Conservation (phyloP, 73 alveolate genomes). For the Symbiodinium natans region DNA sequence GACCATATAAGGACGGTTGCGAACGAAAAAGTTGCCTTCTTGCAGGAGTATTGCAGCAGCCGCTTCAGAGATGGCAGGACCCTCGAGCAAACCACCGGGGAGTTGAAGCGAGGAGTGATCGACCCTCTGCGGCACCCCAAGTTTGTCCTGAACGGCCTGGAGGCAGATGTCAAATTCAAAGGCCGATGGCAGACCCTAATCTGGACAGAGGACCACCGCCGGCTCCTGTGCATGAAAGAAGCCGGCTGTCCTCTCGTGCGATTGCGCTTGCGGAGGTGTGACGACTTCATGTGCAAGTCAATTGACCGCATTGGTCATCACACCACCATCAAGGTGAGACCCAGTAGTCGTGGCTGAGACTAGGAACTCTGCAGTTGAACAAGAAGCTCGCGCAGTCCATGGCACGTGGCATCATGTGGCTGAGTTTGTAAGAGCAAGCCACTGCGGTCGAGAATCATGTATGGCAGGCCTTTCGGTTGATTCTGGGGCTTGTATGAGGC, state of each 20-base stretch:
- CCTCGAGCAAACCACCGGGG: constrained; percentile 37
- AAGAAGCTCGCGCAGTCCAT: no score
- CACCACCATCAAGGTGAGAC: no score
- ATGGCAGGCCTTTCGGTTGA: no score
- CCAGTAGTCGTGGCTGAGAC: no score
- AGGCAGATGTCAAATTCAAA: neutral
- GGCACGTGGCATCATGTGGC: no score
- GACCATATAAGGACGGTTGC: neutral
- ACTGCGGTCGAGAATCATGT: no score
- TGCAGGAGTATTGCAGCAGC: constrained; percentile 1
- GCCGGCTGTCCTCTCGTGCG: constrained; percentile 60
- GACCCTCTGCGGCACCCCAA: neutral
- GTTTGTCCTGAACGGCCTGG: constrained; percentile 8
- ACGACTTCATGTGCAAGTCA: constrained; percentile 11
- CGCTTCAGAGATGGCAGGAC: constrained; percentile 42
- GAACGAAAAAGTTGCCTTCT: neutral
- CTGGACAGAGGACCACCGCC: constrained; percentile 58
- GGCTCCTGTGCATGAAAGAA: constrained; percentile 25
- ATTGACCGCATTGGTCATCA: constrained; percentile 39
- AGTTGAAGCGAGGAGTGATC: constrained; percentile 14
- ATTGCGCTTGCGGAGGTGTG: neutral
- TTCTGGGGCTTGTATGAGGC: no score
- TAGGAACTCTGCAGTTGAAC: no score
- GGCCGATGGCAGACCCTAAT: no score
- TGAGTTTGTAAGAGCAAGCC: no score